Percentiles rank a stretch among this genome's conserved stretches.
Evolutionary conservation across 2,329 filamentous ascomycete species (phyloP).

Genomic region (Monosporascus sp.): DNA sequence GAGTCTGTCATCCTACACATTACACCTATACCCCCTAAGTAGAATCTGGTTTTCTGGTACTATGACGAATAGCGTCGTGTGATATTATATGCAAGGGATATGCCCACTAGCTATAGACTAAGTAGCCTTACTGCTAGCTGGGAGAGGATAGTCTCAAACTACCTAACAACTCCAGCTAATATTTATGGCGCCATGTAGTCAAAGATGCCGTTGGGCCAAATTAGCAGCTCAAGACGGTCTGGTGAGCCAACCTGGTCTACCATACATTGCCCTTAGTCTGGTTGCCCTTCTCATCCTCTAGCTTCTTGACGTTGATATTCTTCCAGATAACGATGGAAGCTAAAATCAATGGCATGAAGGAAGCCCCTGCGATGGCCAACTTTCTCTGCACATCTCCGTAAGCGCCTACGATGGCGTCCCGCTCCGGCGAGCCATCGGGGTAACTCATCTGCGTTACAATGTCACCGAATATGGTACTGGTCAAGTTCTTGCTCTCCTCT

Average conservation of each 20-base stretch:
- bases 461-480: slow-evolving; percentile 36
- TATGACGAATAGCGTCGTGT: no score
- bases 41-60: no score
- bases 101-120: no score
- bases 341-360: slow-evolving; percentile 29
- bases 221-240: not conserved
- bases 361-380: slow-evolving; percentile 34
- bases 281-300: slow-evolving; percentile 26
- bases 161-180: no score
- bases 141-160: no score
- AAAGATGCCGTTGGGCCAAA: no score
- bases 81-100: no score
- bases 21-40: no score
- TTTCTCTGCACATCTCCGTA: slow-evolving; percentile 38
- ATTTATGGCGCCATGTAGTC: no score
- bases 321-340: slow-evolving; percentile 30
- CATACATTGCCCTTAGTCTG: slow-evolving; percentile 31
- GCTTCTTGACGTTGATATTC: slow-evolving; percentile 33
- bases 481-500: slow-evolving; percentile 28
- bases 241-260: slow-evolving; percentile 7
- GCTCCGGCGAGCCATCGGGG: slow-evolving; percentile 37
- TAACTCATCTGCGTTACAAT: slow-evolving; percentile 46
- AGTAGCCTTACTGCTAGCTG: no score
- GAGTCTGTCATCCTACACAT: no score
- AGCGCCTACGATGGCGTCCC: slow-evolving; percentile 51